phyloP scores from a whole-genome alignment of 1,139 yeast genomes.

The Candida tunisiensis region DNA sequence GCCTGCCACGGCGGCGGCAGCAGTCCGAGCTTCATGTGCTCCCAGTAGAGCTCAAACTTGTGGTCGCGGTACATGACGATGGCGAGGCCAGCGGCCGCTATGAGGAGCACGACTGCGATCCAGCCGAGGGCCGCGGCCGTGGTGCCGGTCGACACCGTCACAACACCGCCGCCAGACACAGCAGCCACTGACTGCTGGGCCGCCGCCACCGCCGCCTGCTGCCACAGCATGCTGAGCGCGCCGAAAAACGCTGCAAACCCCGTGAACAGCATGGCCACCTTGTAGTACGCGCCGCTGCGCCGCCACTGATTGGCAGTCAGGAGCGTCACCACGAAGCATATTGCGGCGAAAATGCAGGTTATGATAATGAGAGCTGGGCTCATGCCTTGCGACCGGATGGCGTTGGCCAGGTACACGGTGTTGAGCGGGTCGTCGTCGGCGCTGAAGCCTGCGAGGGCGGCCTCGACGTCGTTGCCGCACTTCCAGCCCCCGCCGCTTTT shows the following conservation, averaged over 20 bases:
- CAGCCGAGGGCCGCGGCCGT: constrained; percentile 11
- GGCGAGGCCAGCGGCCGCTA: constrained; percentile 6
- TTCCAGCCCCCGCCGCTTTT: constrained; percentile 7
- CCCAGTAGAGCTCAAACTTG: too few species aligned
- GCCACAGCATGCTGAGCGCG: constrained; percentile 13
- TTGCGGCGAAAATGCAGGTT: constrained; percentile 5
- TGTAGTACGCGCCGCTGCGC: too few species aligned
- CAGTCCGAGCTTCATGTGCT: too few species aligned
- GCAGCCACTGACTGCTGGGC: constrained; percentile 6
- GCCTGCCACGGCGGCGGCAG: too few species aligned
- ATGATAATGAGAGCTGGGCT: constrained; percentile 9
- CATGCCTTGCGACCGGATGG: constrained; percentile 4
- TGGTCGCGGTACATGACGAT: too few species aligned
- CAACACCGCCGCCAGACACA: too few species aligned
- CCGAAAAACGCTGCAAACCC: constrained; percentile 7
- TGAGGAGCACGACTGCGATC: constrained; percentile 7
- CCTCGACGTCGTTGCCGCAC: constrained; percentile 9
- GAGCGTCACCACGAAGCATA: constrained; percentile 6
- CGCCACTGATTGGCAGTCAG: too few species aligned
- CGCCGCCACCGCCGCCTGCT: constrained; percentile 10
- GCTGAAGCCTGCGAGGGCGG: constrained; percentile 3
- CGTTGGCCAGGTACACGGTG: constrained; percentile 5
- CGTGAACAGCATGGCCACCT: too few species aligned
- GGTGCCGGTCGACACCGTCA: constrained; percentile 5
- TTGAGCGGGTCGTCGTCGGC: constrained; percentile 11